Percentiles rank a stretch among this genome's conserved stretches.
Conservation (phyloP, 208 protist species). For the Endotrypanum monterogeii region DNA sequence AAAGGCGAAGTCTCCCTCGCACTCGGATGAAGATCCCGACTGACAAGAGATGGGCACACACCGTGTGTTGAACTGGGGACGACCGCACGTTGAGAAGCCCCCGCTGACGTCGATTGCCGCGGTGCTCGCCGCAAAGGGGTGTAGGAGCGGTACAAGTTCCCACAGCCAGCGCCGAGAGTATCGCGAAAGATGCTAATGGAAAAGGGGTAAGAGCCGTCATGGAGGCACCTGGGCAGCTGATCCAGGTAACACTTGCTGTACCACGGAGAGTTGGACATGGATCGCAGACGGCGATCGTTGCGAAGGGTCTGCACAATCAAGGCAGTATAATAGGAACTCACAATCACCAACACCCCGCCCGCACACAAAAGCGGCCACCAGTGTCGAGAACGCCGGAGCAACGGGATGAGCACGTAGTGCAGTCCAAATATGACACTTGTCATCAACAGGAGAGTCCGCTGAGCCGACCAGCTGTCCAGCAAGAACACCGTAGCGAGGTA, state of each 20-base stretch:
- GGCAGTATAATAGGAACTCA: constrained; percentile 15
- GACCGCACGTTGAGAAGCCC: neutral
- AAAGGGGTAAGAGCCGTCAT: neutral
- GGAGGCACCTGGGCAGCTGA: constrained; percentile 22
- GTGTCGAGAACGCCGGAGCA: constrained; percentile 28
- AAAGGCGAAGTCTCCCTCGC: neutral
- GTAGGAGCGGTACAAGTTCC: neutral
- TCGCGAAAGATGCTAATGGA: constrained; percentile 22
- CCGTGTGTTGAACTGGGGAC: neutral
- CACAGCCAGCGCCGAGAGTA: neutral
- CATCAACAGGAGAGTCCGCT: constrained; percentile 23
- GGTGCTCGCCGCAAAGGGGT: neutral
- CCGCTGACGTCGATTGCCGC: neutral
- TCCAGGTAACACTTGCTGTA: constrained; percentile 29
- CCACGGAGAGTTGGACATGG: constrained; percentile 25
- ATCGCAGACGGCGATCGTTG: constrained; percentile 15
- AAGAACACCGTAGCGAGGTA: constrained; percentile 45
- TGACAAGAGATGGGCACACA: neutral
- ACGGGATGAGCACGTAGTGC: constrained; percentile 35
- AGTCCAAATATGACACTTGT: constrained; percentile 22
- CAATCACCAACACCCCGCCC: constrained; percentile 17
- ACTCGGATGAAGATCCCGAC: neutral
- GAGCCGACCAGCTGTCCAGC: constrained; percentile 26
- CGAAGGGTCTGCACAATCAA: constrained; percentile 14
- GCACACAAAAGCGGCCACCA: constrained; percentile 38